A percentile compares a stretch with the other conserved stretches of the same genome.
phyloP scores from a whole-genome alignment of 176 grass and related monocot species.

The Leersia perrieri region DNA sequence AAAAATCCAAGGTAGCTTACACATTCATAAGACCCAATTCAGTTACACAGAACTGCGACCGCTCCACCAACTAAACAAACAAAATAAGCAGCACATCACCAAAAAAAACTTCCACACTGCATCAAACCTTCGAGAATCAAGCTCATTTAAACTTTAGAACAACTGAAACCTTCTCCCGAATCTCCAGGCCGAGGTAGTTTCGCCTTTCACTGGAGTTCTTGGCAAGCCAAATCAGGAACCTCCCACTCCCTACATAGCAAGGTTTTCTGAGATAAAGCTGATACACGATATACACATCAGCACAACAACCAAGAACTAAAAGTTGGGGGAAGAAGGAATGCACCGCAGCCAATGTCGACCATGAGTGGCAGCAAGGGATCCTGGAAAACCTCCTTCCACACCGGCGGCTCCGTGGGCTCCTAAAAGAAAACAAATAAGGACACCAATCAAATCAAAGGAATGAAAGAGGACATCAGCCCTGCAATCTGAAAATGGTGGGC shows the following conservation, averaged over 20 bases:
- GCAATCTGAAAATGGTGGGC: background rate
- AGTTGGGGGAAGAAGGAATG: background rate
- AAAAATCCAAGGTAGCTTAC: slow-evolving; percentile 43
- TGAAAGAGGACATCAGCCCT: background rate
- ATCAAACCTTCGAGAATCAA: background rate
- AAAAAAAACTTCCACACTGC: slow-evolving; percentile 2
- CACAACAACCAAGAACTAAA: background rate
- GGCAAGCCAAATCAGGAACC: slow-evolving; percentile 85
- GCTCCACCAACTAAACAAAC: slow-evolving; percentile 63
- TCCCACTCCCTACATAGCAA: slow-evolving; percentile 68
- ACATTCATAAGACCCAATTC: slow-evolving; percentile 71
- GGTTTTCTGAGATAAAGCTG: background rate
- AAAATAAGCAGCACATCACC: background rate
- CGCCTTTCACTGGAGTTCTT: slow-evolving; percentile 57
- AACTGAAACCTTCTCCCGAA: slow-evolving; percentile 71
- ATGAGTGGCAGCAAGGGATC: slow-evolving; percentile 73
- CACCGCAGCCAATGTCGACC: slow-evolving; percentile 95
- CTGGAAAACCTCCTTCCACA: slow-evolving; percentile 68
- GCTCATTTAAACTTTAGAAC: background rate
- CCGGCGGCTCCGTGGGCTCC: slow-evolving; percentile 58
- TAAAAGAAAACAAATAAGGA: slow-evolving; percentile 11
- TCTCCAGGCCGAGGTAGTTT: slow-evolving; percentile 94
- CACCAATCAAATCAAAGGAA: background rate
- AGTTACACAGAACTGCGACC: slow-evolving; percentile 77
- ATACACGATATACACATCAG: background rate